Conservation (phyloP, 306 rosid species). For the Dalbergia cochinchinensis region DNA sequence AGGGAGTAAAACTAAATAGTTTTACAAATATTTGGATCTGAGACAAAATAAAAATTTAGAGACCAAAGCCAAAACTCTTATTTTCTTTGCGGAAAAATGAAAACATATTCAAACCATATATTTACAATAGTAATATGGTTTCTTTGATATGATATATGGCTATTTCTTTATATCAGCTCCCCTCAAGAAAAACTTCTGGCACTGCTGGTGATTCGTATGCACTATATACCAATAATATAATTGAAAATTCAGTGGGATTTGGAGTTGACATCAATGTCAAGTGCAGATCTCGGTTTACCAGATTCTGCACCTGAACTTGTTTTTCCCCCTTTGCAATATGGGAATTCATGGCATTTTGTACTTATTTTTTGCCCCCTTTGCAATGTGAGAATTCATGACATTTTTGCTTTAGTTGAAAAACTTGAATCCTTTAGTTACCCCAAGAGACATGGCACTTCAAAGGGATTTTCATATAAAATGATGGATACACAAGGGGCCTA, state of each 20-base stretch:
- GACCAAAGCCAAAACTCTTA: too few species aligned
- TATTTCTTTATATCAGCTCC: too few species aligned
- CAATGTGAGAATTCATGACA: constrained; percentile 34
- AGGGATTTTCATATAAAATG: constrained; percentile 43
- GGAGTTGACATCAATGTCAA: constrained; percentile 30
- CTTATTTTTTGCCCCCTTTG: constrained; percentile 10
- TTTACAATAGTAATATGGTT: too few species aligned
- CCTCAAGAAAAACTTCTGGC: too few species aligned
- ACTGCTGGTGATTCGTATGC: constrained; percentile 2
- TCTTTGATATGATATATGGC: too few species aligned
- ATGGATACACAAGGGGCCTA: constrained; percentile 47
- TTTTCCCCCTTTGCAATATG: constrained; percentile 32
- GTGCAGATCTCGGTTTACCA: constrained; percentile 9
- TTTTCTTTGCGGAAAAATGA: too few species aligned
- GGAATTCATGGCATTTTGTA: constrained; percentile 33
- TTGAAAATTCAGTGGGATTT: constrained; percentile 24
- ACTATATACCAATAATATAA: constrained; percentile 24
- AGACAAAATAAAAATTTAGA: too few species aligned
- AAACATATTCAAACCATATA: too few species aligned
- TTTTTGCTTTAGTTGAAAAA: constrained; percentile 32
- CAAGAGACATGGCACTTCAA: constrained; percentile 41
- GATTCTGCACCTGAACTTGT: constrained; percentile 30
- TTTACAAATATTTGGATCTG: too few species aligned
- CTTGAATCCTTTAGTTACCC: constrained; percentile 36
- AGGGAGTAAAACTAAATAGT: too few species aligned